phyloP scores from a whole-genome alignment of 2,329 filamentous ascomycete genomes.

The Aspergillus oerlinghausenensis region DNA sequence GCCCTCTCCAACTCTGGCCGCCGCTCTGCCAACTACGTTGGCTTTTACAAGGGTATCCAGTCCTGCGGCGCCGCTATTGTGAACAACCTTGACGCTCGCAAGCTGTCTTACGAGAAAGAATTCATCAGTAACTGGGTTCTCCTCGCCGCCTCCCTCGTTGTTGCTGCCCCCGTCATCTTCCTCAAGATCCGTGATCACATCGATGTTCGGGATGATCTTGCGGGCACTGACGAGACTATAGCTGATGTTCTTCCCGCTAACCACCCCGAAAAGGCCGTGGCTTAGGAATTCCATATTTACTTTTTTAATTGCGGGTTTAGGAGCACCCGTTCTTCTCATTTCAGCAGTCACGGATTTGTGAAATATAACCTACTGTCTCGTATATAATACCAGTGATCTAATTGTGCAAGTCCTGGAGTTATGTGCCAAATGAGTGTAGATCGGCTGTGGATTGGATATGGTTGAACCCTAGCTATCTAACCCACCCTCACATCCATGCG shows the following conservation, averaged over 20 bases:
- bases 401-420: too few species aligned
- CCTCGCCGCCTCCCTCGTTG: constrained; percentile 59
- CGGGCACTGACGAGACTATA: constrained; percentile 73
- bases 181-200: constrained; percentile 72
- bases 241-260: constrained; percentile 56
- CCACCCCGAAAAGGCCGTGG: constrained; percentile 7
- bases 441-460: too few species aligned
- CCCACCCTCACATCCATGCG: too few species aligned
- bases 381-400: too few species aligned
- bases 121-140: constrained; percentile 72
- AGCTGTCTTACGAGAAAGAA: constrained; percentile 61
- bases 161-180: constrained; percentile 72
- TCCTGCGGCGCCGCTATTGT: constrained; percentile 67
- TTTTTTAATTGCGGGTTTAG: background rate
- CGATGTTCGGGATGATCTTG: constrained; percentile 70
- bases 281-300: background rate
- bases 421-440: too few species aligned
- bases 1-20: constrained; percentile 85
- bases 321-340: too few species aligned
- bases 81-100: constrained; percentile 56
- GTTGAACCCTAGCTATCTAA: too few species aligned
- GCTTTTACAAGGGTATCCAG: constrained; percentile 83
- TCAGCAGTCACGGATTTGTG: too few species aligned
- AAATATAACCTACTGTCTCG: too few species aligned
- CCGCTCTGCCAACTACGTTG: constrained; percentile 82